Conservation (phyloP, 1,284 basidiomycete species). For the Rhodotorula sp. region DNA sequence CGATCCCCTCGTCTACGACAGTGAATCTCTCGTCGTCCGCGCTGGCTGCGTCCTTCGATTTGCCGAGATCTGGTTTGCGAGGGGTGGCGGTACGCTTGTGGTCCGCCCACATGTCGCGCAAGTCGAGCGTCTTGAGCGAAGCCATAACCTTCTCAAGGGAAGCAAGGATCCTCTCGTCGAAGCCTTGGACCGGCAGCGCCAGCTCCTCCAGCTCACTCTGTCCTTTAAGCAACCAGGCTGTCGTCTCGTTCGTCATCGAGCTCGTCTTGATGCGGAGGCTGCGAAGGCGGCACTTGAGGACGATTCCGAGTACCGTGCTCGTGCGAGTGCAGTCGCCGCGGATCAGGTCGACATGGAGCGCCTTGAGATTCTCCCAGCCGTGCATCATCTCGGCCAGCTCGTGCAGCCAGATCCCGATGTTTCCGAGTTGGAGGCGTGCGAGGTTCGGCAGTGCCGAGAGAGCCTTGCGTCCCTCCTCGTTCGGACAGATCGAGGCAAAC, state of each 20-base stretch:
- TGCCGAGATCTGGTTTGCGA: background rate
- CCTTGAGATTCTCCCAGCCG: background rate
- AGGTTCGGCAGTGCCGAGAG: constrained; percentile 1
- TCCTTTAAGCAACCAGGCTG: background rate
- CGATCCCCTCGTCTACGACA: background rate
- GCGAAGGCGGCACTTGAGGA: background rate
- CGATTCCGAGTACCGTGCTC: too few relatives aligned
- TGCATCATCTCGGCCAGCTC: constrained; percentile 9
- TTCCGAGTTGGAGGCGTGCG: background rate
- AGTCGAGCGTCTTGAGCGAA: background rate
- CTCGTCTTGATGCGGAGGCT: background rate
- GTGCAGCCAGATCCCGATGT: constrained; percentile 20
- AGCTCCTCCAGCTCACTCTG: constrained; percentile 1
- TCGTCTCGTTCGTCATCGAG: constrained; percentile 14
- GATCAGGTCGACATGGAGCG: background rate
- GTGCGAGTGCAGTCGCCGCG: constrained; percentile 12
- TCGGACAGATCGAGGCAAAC: background rate
- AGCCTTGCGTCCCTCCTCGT: background rate
- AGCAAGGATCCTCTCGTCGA: background rate
- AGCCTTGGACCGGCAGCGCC: constrained; percentile 12
- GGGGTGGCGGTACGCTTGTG: too few relatives aligned
- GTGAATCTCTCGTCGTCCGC: too few relatives aligned
- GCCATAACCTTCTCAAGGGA: constrained; percentile 9
- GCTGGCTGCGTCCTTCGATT: too few relatives aligned
- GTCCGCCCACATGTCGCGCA: constrained; percentile 10